Evolutionary conservation across 225 moss, liverwort and hornwort species (phyloP).

Genomic region (Asterella californica): DNA sequence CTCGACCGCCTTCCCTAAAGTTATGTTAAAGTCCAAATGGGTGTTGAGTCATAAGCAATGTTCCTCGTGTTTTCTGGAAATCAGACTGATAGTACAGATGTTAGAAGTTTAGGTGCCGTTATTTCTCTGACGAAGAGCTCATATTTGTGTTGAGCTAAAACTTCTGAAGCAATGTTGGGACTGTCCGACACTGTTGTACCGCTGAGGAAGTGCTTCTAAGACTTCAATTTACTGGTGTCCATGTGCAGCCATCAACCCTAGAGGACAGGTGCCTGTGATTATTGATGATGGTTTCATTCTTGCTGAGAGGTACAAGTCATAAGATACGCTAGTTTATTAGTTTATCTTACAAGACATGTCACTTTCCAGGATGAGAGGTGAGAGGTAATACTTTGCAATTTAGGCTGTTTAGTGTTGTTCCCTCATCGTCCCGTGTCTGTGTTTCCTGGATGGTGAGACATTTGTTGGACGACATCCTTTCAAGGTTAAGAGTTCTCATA

Average conservation of each 20-base stretch:
- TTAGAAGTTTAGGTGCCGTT: too few relatives aligned
- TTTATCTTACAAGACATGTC: background rate
- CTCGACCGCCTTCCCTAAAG: too few relatives aligned
- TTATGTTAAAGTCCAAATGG: too few relatives aligned
- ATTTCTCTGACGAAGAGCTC: background rate
- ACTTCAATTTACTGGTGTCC: background rate
- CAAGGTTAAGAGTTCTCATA: too few relatives aligned
- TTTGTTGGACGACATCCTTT: too few relatives aligned
- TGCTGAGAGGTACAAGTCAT: slow-evolving; percentile 39
- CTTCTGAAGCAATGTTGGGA: too few relatives aligned
- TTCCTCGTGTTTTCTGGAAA: background rate
- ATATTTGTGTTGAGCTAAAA: background rate
- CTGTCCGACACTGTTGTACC: background rate
- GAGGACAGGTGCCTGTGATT: slow-evolving; percentile 50
- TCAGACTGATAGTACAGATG: background rate
- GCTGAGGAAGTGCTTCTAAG: background rate
- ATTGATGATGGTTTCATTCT: slow-evolving; percentile 45
- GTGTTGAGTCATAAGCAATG: background rate
- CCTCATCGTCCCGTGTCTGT: background rate
- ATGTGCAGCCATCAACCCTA: slow-evolving; percentile 48
- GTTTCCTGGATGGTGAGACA: background rate
- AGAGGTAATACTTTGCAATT: background rate
- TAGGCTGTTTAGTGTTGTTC: background rate
- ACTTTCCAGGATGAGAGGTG: background rate
- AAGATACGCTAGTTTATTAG: too few relatives aligned